phyloP scores from a whole-genome alignment of 352 stramenopile genomes.

The Phytophthora tubulina region DNA sequence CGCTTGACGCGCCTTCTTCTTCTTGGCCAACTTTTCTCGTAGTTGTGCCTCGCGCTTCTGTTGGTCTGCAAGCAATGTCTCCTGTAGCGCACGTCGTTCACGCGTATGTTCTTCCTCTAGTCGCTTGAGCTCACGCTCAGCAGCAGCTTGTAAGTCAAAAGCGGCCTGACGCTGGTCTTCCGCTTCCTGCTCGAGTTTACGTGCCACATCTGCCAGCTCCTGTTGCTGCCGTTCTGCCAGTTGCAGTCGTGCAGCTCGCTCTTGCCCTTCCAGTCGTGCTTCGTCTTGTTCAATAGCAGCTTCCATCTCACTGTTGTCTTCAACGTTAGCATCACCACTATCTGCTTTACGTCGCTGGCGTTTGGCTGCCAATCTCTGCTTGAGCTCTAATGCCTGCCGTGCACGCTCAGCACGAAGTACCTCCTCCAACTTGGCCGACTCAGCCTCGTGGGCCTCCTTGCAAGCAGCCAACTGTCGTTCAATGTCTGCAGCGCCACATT shows the following conservation, averaged over 20 bases:
- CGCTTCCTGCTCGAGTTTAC: constrained; percentile 47
- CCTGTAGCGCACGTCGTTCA: constrained; percentile 43
- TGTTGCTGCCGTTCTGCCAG: constrained; percentile 41
- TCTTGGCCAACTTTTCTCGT: constrained; percentile 58
- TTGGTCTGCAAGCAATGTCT: constrained; percentile 46
- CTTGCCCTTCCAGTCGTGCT: constrained; percentile 36
- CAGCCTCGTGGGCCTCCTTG: constrained; percentile 40
- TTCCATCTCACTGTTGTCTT: constrained; percentile 3
- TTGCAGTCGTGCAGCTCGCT: constrained; percentile 22
- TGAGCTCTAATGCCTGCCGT: constrained; percentile 53
- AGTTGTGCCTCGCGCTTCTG: constrained; percentile 53
- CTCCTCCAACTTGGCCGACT: constrained; percentile 42
- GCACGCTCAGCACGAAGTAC: constrained; percentile 43
- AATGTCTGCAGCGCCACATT: constrained; percentile 38
- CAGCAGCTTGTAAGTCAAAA: constrained; percentile 31
- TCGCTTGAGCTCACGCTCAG: constrained; percentile 51
- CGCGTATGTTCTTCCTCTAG: constrained; percentile 60
- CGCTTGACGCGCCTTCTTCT: constrained; percentile 30
- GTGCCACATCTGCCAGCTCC: constrained; percentile 21
- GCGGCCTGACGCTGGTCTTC: constrained; percentile 29
- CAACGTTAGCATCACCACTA: neutral
- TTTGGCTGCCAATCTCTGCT: constrained; percentile 51
- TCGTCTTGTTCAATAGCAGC: constrained; percentile 21
- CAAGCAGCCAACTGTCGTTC: constrained; percentile 49
- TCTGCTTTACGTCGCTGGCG: constrained; percentile 20